Conservation (phyloP, 2,329 filamentous ascomycete species). For the Drechslera avenae region DNA sequence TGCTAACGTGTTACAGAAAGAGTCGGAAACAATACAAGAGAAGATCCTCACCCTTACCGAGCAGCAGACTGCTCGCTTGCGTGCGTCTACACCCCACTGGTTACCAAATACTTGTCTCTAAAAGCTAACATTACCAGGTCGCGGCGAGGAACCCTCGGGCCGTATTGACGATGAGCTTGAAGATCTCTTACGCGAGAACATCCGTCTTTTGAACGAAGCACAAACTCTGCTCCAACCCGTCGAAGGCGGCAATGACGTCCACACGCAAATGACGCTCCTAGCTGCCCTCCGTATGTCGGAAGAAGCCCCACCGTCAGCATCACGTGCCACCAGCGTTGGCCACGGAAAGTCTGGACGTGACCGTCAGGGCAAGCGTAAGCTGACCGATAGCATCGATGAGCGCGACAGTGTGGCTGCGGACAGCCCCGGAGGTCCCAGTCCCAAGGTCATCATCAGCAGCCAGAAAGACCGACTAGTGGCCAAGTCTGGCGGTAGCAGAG, state of each 20-base stretch:
- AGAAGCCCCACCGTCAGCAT: constrained; percentile 44
- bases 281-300: constrained; percentile 54
- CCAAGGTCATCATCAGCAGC: constrained; percentile 39
- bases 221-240: constrained; percentile 51
- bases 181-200: constrained; percentile 54
- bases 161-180: constrained; percentile 55
- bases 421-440: constrained; percentile 44
- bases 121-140: constrained; percentile 31
- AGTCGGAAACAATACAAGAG: constrained; percentile 40
- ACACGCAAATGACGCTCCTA: constrained; percentile 53
- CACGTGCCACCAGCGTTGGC: constrained; percentile 45
- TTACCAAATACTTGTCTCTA: background rate
- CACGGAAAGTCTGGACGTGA: constrained; percentile 43
- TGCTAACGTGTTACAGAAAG: constrained; percentile 28
- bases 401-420: constrained; percentile 48
- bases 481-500: constrained; percentile 48
- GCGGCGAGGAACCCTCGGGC: constrained; percentile 43
- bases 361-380: constrained; percentile 46
- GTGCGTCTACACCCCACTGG: constrained; percentile 18
- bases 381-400: constrained; percentile 46
- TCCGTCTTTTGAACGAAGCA: constrained; percentile 55
- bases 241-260: constrained; percentile 48
- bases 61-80: constrained; percentile 37
- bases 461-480: constrained; percentile 47
- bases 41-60: constrained; percentile 38